Evolutionary conservation across 352 stramenopile species (phyloP), one percentile per base, ranked within the genome.

Genomic region (Phytophthora sojae): DNA sequence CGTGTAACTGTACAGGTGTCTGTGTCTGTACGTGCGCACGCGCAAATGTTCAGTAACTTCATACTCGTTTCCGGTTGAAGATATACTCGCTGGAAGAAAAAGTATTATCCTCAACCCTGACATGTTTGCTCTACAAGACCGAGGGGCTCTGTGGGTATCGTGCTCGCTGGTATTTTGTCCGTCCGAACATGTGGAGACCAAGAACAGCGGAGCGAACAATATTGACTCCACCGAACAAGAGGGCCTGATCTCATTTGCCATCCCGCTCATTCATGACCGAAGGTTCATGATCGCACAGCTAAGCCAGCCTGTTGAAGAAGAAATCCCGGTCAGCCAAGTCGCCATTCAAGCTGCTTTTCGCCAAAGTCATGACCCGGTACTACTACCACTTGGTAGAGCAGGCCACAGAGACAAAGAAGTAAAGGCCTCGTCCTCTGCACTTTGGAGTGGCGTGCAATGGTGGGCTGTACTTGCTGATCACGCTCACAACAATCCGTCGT

Each of bases 111-210:
- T 89, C 5, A 62, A 83, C 29, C 62, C 61, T 30, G 77, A 79
- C 17, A 76, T 47, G 26, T 29, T 84, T 15, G 26, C 57, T 57
- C 37, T 67, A 2, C 63, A 77, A 30, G 69, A 85, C 6, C 63
- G 71, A 55, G 74, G 63, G 6, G 56, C 50, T 37, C 15, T 89
- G 47, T 58, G 61, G 25, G 72, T 78, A 7, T 85, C 79, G 17
- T 81, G 76, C 26, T 77, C 66, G n/a, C 69, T 89, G 25, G 15
- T 80, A 42, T 89, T 89, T 70, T 76, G 68, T 47, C 67, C 81
- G 23, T 63, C 25, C 45, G 15, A 23, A 32, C 45, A 52, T 35
- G 23, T 6, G 11, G 1, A 21, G 30, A 61, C 4, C 25, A 64
- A 57, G 17, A 7, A 19, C 37, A 8, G n/a, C n/a, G 12, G 52